Percentiles rank a stretch among this genome's conserved stretches.
These are phyloP conservation scores for Crassisporium funariophilum DNA, from an alignment of 768 basidiomycete genomes.

Conservation along the genomic window DNA sequence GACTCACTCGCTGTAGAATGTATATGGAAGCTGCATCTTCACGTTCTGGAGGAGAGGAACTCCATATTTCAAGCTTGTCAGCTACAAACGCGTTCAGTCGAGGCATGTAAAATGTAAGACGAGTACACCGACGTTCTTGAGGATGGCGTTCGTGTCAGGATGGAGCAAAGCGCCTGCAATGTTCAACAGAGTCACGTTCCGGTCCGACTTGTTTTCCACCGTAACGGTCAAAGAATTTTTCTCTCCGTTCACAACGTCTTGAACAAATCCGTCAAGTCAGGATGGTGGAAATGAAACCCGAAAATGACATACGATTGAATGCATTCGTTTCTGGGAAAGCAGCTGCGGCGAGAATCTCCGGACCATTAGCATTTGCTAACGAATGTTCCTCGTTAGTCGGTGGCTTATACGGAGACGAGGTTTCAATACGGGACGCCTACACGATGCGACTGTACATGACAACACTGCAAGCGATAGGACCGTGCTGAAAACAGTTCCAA, in stretches of 20 bases:
- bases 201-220: constrained; percentile 76
- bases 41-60: constrained; percentile 54
- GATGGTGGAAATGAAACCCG: constrained; percentile 2
- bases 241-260: constrained; percentile 85
- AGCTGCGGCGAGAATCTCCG: constrained; percentile 56
- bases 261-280: constrained; percentile 19
- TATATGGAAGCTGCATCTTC: constrained; percentile 68
- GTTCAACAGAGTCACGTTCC: constrained; percentile 66
- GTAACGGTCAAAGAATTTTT: constrained; percentile 64
- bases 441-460: constrained; percentile 20
- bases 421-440: constrained; percentile 16
- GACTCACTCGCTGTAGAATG: constrained; percentile 84
- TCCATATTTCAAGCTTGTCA: constrained; percentile 55
- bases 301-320: constrained; percentile 65
- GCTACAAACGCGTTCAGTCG: constrained; percentile 39
- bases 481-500: constrained; percentile 25
- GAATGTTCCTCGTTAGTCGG: constrained; percentile 17
- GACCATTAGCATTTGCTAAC: constrained; percentile 23
- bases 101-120: neutral
- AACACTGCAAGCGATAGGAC: constrained; percentile 26
- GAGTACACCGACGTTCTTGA: constrained; percentile 64
- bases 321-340: constrained; percentile 72
- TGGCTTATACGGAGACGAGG: constrained; percentile 6
- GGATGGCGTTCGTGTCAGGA: constrained; percentile 57
- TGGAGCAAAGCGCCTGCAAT: constrained; percentile 71